phyloP scores from a whole-genome alignment of 164 flowering plant genomes.

The Annona cherimola region DNA sequence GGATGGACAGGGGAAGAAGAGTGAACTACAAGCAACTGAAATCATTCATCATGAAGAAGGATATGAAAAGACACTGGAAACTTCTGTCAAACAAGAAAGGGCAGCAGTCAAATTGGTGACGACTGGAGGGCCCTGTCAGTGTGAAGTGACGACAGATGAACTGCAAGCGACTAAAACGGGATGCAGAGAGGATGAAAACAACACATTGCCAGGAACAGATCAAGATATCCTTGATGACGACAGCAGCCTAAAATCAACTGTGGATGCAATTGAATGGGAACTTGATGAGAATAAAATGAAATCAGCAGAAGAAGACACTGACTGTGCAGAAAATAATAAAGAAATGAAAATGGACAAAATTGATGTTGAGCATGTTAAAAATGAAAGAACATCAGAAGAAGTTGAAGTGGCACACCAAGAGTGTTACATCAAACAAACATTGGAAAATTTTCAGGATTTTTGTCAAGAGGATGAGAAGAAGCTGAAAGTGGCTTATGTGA shows the following conservation, averaged over 20 bases:
- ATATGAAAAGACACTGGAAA: conserved; percentile 15
- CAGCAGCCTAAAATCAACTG: conserved; percentile 14
- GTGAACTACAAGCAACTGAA: conserved; percentile 9
- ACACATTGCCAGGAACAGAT: neutral
- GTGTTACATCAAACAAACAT: conserved; percentile 16
- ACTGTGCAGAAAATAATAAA: conserved; percentile 15
- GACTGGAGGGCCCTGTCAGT: conserved; percentile 5
- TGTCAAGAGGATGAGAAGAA: neutral
- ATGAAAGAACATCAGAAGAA: conserved; percentile 3
- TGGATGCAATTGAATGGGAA: conserved; percentile 2
- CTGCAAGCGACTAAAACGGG: conserved; percentile 8
- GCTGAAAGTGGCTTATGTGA: neutral
- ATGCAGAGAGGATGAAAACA: neutral
- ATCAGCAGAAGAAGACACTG: conserved; percentile 1
- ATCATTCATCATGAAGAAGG: conserved; percentile 12
- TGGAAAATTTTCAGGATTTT: conserved; percentile 8
- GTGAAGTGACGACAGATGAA: conserved; percentile 17
- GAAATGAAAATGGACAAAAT: conserved; percentile 14
- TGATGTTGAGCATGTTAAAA: conserved; percentile 4
- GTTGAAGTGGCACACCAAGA: conserved; percentile 2
- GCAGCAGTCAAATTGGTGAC: conserved; percentile 15
- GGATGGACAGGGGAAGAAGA: conserved; percentile 11
- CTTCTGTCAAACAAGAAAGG: conserved; percentile 13
- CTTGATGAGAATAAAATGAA: neutral
- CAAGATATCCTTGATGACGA: conserved; percentile 6